Base-by-base conservation (phyloP, 1,284 basidiomycete species). In the Porogramme epimiltina region DNA sequence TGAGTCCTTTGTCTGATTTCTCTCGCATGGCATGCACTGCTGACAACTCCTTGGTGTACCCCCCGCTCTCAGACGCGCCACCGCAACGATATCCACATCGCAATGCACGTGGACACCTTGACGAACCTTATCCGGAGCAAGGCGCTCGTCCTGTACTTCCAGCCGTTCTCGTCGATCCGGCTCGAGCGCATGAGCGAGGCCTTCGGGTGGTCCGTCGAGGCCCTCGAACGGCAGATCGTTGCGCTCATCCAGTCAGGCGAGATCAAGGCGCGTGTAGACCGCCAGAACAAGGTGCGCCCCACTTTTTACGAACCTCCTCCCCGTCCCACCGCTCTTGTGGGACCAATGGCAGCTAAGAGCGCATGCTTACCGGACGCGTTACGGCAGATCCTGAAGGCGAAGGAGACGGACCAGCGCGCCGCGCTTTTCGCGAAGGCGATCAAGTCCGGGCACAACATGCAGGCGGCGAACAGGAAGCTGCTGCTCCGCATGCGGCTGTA, bases 121-220 rank as follows among this genome's bases (percentile, higher is more conserved):
- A 82, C 79, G 22, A 78, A 77, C 55, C 73, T 79, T 40, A 85
- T 94, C 65, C 83, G 81, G 18, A 81, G 85, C 56, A 86, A 84
- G 49, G 85, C 89, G 0, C 74, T 93, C 39, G 82, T 90, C n/a
- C 76, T 90, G 34, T 95, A 94, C 71, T 91, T 95, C 75, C 80
- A 85, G 58, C 92, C 93, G 0, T 95, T 93, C 66, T 73, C 87
- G 38, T 82, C 87, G 16, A 90, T 95, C 65, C 80, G 82, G 58
- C 80, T 96, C 22, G 80, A 85, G 37, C 79, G 89, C 26, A 91
- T 95, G 87, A 84, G 86, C 36, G 70, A 70, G 2, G 90, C 91
- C 3, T 95, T 96, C 62, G 93, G 93, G 5, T 91, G 91, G 84
- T 75, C 77, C 0, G 72, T 87, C 4, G 80, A 82, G 11, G 82